A percentile compares a stretch with the other conserved stretches of the same genome.
These are phyloP conservation scores for Alternaria solani DNA, from an alignment of 2,329 filamentous ascomycete species.

Conservation along the genomic window DNA sequence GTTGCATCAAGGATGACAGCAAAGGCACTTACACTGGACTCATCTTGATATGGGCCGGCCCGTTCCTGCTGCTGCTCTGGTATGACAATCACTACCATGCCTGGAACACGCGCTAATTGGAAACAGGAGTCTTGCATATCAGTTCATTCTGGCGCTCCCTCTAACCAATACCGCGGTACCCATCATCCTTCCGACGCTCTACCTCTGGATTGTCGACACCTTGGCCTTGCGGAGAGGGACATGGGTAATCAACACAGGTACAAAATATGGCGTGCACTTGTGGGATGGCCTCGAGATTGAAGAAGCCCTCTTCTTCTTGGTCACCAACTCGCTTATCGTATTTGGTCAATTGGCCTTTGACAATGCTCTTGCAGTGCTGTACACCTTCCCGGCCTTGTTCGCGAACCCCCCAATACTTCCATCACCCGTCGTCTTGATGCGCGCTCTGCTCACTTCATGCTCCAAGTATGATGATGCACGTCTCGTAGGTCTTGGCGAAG, in stretches of 20 bases:
- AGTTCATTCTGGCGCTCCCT: conserved; percentile 69
- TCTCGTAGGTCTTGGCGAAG: conserved; percentile 66
- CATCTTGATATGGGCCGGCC: conserved; percentile 73
- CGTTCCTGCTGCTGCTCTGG: conserved; percentile 71
- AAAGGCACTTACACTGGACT: conserved; percentile 72
- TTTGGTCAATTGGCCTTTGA: conserved; percentile 75
- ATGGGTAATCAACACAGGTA: conserved; percentile 73
- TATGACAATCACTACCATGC: conserved; percentile 28
- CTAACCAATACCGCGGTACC: conserved; percentile 65
- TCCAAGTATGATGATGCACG: conserved; percentile 65
- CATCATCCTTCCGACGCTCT: conserved; percentile 70
- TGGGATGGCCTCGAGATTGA: conserved; percentile 75
- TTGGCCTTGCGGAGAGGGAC: conserved; percentile 72
- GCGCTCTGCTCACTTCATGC: conserved; percentile 60
- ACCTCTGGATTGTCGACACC: conserved; percentile 77
- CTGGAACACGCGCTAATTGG: conserved; percentile 1
- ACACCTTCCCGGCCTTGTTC: conserved; percentile 69
- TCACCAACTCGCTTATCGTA: conserved; percentile 74
- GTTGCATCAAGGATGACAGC: conserved; percentile 56
- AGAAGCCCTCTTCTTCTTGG: conserved; percentile 76
- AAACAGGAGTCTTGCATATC: conserved; percentile 65
- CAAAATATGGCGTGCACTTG: conserved; percentile 69
- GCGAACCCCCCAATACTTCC: conserved; percentile 59
- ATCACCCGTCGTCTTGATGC: conserved; percentile 60
- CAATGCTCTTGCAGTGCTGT: conserved; percentile 70